Conservation (phyloP, 352 stramenopile genomes). For the Phytopythium mirpurense region DNA sequence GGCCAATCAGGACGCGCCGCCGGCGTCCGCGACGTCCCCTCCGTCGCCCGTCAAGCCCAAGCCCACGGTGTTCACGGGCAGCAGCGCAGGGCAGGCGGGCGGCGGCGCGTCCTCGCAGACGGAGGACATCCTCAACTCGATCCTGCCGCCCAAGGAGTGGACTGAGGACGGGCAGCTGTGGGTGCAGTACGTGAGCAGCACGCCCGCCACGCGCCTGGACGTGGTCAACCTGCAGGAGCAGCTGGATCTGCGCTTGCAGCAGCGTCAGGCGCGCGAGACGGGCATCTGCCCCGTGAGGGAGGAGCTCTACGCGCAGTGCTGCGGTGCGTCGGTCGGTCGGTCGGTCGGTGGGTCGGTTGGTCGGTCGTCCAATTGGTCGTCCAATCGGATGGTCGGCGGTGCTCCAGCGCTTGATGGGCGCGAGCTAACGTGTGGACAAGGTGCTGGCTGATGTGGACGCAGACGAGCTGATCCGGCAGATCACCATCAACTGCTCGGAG, state of each 20-base stretch:
- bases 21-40: constrained; percentile 9
- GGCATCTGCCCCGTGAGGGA: constrained; percentile 93
- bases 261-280: constrained; percentile 89
- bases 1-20: constrained; percentile 12
- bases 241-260: constrained; percentile 86
- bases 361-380: no score
- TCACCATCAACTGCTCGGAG: constrained; percentile 38
- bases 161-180: constrained; percentile 71
- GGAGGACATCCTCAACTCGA: constrained; percentile 74
- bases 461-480: no score
- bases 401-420: no score
- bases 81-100: constrained; percentile 62
- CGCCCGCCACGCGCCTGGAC: constrained; percentile 88
- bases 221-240: constrained; percentile 89
- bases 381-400: no score
- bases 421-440: no score
- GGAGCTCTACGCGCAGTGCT: constrained; percentile 91
- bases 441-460: no score
- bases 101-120: constrained; percentile 81
- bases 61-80: constrained; percentile 61
- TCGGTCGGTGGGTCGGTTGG: no score
- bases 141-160: constrained; percentile 82
- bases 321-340: constrained; percentile 64
- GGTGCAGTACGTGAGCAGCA: constrained; percentile 89
- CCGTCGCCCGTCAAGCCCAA: constrained; percentile 18